Conservation (phyloP, 2,329 filamentous ascomycete species). For the Colletotrichum sp. region DNA sequence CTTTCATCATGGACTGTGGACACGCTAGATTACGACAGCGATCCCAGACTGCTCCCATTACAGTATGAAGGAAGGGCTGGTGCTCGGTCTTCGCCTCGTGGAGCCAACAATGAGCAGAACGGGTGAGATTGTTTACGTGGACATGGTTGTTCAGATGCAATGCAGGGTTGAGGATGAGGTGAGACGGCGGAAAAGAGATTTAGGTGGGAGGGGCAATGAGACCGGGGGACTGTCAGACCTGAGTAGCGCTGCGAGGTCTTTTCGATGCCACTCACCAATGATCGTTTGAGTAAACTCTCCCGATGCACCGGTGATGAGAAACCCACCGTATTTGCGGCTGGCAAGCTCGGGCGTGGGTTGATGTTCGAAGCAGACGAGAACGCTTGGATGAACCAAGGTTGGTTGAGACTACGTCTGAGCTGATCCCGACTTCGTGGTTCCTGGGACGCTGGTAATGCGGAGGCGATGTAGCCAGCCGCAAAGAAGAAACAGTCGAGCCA, state of each 20-base stretch:
- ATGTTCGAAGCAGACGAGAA: not conserved
- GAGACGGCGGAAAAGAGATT: slow-evolving; percentile 15
- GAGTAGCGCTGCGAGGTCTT: not conserved
- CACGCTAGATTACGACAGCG: not conserved
- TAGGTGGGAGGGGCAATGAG: not conserved
- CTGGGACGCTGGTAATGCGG: not conserved
- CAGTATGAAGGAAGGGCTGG: not conserved
- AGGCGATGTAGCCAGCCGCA: not conserved
- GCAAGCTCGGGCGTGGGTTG: not conserved
- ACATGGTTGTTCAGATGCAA: slow-evolving; percentile 1
- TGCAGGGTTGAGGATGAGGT: slow-evolving; percentile 20
- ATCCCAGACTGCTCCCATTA: not conserved
- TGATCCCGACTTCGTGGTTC: not conserved
- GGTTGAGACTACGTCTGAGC: not conserved
- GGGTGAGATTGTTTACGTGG: not conserved
- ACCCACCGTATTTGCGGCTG: not conserved
- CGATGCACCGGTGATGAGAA: not conserved
- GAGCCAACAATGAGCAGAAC: not conserved
- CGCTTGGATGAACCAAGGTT: not conserved
- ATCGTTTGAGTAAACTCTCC: not conserved
- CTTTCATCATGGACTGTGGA: not conserved
- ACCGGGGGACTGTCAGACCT: not conserved
- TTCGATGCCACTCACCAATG: not conserved
- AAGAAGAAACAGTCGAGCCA: not conserved
- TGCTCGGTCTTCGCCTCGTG: not conserved